A percentile compares a stretch with the other conserved stretches of the same genome.
phyloP scores from a whole-genome alignment of 768 basidiomycete species.

The Lentinula edodes region DNA sequence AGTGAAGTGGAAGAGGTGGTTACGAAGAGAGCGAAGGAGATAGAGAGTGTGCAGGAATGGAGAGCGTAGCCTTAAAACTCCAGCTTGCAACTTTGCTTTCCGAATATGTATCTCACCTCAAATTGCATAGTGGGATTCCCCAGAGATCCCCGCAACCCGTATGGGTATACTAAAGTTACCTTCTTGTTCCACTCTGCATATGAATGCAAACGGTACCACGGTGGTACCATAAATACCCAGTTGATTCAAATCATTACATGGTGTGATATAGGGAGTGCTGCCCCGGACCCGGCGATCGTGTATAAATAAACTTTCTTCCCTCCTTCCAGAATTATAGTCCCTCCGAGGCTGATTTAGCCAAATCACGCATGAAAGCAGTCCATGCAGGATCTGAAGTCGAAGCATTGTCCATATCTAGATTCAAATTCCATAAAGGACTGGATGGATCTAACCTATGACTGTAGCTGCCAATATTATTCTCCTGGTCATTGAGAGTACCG shows the following conservation, averaged over 20 bases:
- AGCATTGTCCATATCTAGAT: neutral
- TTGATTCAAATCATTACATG: no score
- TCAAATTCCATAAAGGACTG: neutral
- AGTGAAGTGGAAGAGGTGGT: slow-evolving; percentile 54
- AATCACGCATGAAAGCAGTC: neutral
- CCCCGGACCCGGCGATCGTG: no score
- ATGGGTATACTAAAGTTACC: no score
- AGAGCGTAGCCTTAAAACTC: slow-evolving; percentile 15
- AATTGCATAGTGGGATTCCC: no score
- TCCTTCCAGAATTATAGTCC: neutral
- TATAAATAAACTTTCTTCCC: no score
- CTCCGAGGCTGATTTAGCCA: neutral
- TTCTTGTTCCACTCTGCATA: no score
- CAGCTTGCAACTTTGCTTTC: no score
- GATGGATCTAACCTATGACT: neutral
- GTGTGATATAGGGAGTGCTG: no score
- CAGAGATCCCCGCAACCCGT: no score
- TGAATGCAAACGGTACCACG: no score
- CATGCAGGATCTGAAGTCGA: neutral
- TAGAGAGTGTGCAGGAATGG: slow-evolving; percentile 52
- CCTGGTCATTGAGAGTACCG: neutral
- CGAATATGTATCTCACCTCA: no score
- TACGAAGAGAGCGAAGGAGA: slow-evolving; percentile 51
- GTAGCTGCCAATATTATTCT: neutral
- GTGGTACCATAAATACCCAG: no score